Evolutionary conservation across 331 rosid genomes (phyloP).

Genomic region (Quercus lobata): DNA sequence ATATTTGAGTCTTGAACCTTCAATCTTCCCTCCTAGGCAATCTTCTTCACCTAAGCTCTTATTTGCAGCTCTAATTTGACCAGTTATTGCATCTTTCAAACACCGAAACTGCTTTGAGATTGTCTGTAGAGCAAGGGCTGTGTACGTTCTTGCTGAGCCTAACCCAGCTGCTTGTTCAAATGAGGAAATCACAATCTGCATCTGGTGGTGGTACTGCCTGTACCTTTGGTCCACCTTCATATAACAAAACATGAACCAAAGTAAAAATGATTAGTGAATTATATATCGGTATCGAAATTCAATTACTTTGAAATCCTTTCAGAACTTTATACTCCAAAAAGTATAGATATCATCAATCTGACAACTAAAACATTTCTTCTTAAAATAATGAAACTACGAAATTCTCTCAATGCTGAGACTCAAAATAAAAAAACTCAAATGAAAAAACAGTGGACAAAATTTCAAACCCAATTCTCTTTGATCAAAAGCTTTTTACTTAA

Average conservation of each 20-base stretch:
- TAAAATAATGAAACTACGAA: neutral
- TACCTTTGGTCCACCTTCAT: constrained; percentile 89
- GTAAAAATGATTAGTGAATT: neutral
- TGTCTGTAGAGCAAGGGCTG: constrained; percentile 77
- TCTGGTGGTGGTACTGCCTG: constrained; percentile 81
- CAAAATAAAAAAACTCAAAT: neutral
- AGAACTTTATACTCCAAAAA: neutral
- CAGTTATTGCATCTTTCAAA: constrained; percentile 72
- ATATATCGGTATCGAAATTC: neutral
- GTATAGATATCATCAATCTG: too few species aligned
- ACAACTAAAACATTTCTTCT: too few species aligned
- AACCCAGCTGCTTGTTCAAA: constrained; percentile 86
- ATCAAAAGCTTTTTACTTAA: neutral
- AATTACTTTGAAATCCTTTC: neutral
- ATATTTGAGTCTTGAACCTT: constrained; percentile 84
- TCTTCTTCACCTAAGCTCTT: constrained; percentile 89
- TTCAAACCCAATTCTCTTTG: neutral
- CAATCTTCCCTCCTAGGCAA: constrained; percentile 47
- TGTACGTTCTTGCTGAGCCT: constrained; percentile 80
- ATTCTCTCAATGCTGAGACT: neutral
- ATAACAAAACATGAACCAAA: neutral
- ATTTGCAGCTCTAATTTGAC: constrained; percentile 63
- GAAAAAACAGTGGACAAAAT: neutral
- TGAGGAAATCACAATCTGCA: constrained; percentile 63
- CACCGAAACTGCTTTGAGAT: constrained; percentile 93